Evolutionary conservation across 352 stramenopile genomes (phyloP), one percentile per base, ranked within the genome.

Genomic region (Blastocystis sp.): DNA sequence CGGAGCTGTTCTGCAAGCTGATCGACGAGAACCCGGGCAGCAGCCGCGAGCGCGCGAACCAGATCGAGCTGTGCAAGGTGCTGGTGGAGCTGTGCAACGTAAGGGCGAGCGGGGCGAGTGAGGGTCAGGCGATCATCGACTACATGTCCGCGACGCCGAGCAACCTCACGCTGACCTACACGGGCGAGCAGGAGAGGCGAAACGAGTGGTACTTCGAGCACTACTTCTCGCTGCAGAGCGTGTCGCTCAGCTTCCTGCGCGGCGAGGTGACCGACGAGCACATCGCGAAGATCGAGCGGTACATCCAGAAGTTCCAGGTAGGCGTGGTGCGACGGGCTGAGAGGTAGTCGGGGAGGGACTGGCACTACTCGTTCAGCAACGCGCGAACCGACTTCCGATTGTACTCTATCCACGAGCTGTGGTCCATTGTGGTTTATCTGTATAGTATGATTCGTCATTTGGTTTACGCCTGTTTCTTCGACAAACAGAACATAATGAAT

Each of bases 1-100:
- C 33, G 6, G 24, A 1, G 0, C 26, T 85, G 24, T 67, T 85
- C 29, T 37, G 12, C 33, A 85, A 35, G 59, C 29, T 85, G 6
- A 24, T 85, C 1, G 74, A 85, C 39, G 3, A 59, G 24, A 51
- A 29, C 6, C 12, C 33, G 9, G 12, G n/a, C 29, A 16, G 12
- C 3, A 13, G 12, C 16, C 9, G 31, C 12, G 6, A 13, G 9
- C 39, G 41, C 16, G 3, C 2, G 24, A 41, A 85, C 41, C 21
- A 33, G 21, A 66, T 66, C 24, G 74, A 67, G 59, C 51, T 85
- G 10, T 39, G n/a, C 2, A 85, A 85, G 37, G 74, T 85, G 37
- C 21, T 85, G 9, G 10, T 85, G 55, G 74, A 85, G 74, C 41
- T 85, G 24, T 85, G 74, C 45, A 85, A 51, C 13, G 74, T 85